These are phyloP conservation scores for Theobroma grandiflorum DNA, from an alignment of 441 rosid genomes.

Conservation along the genomic window DNA sequence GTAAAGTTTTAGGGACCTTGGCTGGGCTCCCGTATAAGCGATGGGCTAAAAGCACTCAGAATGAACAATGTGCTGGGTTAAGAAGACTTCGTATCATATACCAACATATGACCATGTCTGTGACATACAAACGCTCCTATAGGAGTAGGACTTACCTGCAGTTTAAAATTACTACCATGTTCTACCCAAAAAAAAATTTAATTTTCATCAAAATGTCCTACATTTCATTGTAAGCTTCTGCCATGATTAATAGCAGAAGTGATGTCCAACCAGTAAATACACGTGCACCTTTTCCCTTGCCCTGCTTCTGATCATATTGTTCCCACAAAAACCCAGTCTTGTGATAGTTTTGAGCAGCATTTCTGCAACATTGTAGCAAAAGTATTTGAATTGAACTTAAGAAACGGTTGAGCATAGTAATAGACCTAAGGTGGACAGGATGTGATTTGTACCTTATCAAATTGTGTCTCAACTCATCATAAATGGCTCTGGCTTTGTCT, in stretches of 20 bases:
- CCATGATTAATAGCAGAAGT: constrained; percentile 79
- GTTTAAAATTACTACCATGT: not conserved
- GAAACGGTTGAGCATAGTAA: not conserved
- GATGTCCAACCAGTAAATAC: constrained; percentile 94
- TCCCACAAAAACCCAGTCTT: constrained; percentile 94
- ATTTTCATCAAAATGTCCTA: constrained; percentile 16
- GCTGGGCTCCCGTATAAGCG: not conserved
- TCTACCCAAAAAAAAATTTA: not conserved
- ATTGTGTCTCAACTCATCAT: constrained; percentile 72
- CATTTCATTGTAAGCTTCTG: constrained; percentile 59
- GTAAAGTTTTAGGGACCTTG: not conserved
- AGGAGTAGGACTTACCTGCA: not conserved
- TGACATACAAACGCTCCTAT: no score
- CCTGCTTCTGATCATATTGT: constrained; percentile 90
- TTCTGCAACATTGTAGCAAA: constrained; percentile 56
- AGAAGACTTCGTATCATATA: not conserved
- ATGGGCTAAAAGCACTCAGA: no score
- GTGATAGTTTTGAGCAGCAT: constrained; percentile 78
- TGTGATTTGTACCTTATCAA: constrained; percentile 69
- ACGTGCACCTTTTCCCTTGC: constrained; percentile 86
- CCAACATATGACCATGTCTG: no score
- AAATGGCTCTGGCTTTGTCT: constrained; percentile 67
- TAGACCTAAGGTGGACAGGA: not conserved
- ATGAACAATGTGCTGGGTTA: not conserved
- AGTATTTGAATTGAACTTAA: constrained; percentile 18